phyloP scores from a whole-genome alignment of 768 basidiomycete genomes.

The Punctularia strigosozonata region DNA sequence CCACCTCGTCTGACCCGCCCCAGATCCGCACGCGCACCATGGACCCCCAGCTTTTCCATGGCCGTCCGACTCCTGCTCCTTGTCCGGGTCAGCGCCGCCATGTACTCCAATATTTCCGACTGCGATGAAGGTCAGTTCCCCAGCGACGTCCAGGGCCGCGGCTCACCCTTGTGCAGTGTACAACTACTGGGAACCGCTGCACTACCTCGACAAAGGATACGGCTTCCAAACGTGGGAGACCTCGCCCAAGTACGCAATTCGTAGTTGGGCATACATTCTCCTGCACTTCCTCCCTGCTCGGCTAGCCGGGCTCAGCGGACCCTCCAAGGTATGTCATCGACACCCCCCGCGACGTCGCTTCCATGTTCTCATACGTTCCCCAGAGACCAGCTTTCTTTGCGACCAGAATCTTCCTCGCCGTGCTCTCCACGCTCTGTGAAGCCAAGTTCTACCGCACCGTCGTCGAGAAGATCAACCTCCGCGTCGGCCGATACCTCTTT shows the following conservation, averaged over 20 bases:
- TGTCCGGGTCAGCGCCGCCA: conserved; percentile 70
- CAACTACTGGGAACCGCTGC: conserved; percentile 98
- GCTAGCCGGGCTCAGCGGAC: conserved; percentile 38
- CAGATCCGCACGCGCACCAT: conserved; percentile 67
- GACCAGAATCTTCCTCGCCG: conserved; percentile 67
- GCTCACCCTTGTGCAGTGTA: conserved; percentile 51
- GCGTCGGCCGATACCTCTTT: conserved; percentile 88
- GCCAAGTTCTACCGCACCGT: conserved; percentile 74
- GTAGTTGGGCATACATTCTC: conserved; percentile 90
- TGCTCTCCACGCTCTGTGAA: conserved; percentile 68
- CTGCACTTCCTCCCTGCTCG: conserved; percentile 64
- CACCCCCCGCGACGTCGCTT: neutral
- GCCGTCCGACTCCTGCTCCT: conserved; percentile 80
- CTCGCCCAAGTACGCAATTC: conserved; percentile 80
- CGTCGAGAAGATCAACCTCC: conserved; percentile 71
- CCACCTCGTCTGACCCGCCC: neutral
- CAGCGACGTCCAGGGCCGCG: neutral
- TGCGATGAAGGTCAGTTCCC: conserved; percentile 84
- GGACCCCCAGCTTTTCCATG: conserved; percentile 73
- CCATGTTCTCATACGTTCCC: too few relatives aligned
- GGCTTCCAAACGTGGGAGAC: conserved; percentile 99
- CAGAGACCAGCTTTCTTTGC: conserved; percentile 86
- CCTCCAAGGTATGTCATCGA: conserved; percentile 53
- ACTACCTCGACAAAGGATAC: conserved; percentile 74
- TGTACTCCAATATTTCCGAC: conserved; percentile 92